Evolutionary conservation across 257 asterid species (phyloP).

Genomic region (Solanum lycopersicoides): DNA sequence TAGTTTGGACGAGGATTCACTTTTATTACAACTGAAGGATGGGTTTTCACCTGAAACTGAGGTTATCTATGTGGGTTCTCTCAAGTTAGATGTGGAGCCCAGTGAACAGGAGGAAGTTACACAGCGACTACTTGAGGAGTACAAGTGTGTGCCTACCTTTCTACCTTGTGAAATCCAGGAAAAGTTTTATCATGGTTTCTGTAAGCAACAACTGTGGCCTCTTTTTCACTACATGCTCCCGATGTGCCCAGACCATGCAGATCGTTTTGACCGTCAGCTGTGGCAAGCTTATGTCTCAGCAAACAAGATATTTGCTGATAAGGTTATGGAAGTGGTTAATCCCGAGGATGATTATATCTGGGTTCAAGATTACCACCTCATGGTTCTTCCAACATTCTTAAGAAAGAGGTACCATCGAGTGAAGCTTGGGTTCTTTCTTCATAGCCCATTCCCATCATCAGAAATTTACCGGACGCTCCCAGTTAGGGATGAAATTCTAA

Average conservation of each 20-base stretch:
- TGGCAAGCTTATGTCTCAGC: constrained; percentile 91
- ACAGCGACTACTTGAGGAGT: constrained; percentile 59
- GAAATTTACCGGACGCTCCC: constrained; percentile 89
- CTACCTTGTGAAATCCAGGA: constrained; percentile 60
- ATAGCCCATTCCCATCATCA: constrained; percentile 92
- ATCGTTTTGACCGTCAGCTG: constrained; percentile 67
- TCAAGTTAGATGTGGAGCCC: constrained; percentile 63
- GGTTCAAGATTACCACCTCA: constrained; percentile 91
- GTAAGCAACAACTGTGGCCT: constrained; percentile 93
- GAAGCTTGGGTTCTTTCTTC: constrained; percentile 85
- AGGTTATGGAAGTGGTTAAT: constrained; percentile 73
- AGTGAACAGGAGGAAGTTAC: constrained; percentile 83
- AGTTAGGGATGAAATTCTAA: constrained; percentile 77
- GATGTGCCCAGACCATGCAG: constrained; percentile 84
- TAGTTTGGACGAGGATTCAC: constrained; percentile 63
- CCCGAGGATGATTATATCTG: constrained; percentile 83
- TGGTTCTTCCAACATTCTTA: constrained; percentile 85
- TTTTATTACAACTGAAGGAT: constrained; percentile 64
- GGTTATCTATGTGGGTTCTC: constrained; percentile 75
- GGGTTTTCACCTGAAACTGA: constrained; percentile 75
- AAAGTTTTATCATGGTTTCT: constrained; percentile 70
- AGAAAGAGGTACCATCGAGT: constrained; percentile 75
- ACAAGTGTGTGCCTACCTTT: constrained; percentile 79
- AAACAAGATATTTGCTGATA: constrained; percentile 76
- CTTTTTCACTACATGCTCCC: constrained; percentile 96